Evolutionary conservation across 1,139 yeast species (phyloP), one percentile per base, ranked within the genome.

Genomic region (Hemisphaericaspora subhashii): DNA sequence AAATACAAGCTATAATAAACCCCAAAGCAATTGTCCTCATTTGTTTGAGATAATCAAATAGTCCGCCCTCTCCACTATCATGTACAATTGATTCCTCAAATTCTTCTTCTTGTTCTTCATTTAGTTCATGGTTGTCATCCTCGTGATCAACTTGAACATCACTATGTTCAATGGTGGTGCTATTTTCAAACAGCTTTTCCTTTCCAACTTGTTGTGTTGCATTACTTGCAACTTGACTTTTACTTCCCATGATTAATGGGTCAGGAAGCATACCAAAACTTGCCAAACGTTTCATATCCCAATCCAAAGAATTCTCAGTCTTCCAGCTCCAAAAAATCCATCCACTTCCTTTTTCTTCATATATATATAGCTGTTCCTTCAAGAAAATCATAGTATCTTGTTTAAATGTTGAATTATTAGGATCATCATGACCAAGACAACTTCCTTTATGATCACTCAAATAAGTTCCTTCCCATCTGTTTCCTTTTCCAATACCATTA

Each of bases 271-370:
- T 41, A 11, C 31, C 25, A 1, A 32, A 27, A 11, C 26, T 31
- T n/a, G 35, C 23, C 22, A 45, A 38, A 30, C 40, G 27, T 16
- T 32, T 33, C 37, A 51, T 53, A 47, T 57, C 63, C 62, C 62
- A 58, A 33, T 47, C 54, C 32, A 53, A 41, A 2, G 61, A 40
- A n/a, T 37, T 38, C 40, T 58, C 62, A 1, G 62, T 55, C 39
- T 56, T 57, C 43, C 42, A 57, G 36, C 55, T 50, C 62, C 62
- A 57, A 33, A 55, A 58, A 16, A 53, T 56, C 62, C 61, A 57
- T 11, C 62, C 62, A 27, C 41, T 40, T 13, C 47, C 41, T 21
- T 47, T 44, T 13, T 40, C 38, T 28, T 42, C 47, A 39, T 46
- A 58, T 0, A 50, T 47, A 15, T 52, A 48, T 44, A 58, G 46